phyloP scores from a whole-genome alignment of 2,329 filamentous ascomycete genomes.

The Trichophyton simii region DNA sequence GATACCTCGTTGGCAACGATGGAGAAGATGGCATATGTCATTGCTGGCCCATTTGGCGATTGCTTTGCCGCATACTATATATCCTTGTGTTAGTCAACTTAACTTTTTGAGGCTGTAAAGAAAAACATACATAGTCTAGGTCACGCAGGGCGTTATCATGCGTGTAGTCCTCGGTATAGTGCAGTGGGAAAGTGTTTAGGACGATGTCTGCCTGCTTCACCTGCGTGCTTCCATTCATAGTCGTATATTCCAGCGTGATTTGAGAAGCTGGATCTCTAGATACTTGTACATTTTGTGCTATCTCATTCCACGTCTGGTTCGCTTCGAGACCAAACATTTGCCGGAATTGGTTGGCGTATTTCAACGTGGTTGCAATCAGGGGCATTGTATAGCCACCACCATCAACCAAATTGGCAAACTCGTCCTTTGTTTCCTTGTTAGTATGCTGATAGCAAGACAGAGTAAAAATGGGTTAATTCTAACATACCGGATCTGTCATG shows the following conservation, averaged over 20 bases:
- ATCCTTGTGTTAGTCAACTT: too few species aligned
- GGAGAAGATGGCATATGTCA: conserved; percentile 60
- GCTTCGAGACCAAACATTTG: conserved; percentile 40
- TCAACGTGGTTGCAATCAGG: conserved; percentile 44
- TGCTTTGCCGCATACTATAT: conserved; percentile 52
- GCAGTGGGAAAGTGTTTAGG: conserved; percentile 51
- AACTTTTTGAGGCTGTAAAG: too few species aligned
- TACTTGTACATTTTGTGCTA: conserved; percentile 44
- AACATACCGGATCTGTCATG: conserved; percentile 55
- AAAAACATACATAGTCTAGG: conserved; percentile 44
- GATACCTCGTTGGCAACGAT: conserved; percentile 54
- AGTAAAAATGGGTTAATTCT: background rate
- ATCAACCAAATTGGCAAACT: conserved; percentile 55
- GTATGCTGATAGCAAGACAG: conserved; percentile 2
- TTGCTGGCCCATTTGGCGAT: conserved; percentile 54
- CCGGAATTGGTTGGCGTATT: conserved; percentile 47
- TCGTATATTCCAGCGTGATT: conserved; percentile 52
- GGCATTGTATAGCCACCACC: conserved; percentile 59
- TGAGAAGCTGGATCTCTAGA: conserved; percentile 42
- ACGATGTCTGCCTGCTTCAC: conserved; percentile 64
- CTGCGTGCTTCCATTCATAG: conserved; percentile 53
- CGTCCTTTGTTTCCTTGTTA: conserved; percentile 33
- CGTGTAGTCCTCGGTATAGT: conserved; percentile 45
- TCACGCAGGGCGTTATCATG: conserved; percentile 41
- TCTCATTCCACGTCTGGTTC: conserved; percentile 48